These are phyloP conservation scores for Chytridiales sp. DNA, from an alignment of 371 early-diverging fungal genomes.

Conservation along the genomic window DNA sequence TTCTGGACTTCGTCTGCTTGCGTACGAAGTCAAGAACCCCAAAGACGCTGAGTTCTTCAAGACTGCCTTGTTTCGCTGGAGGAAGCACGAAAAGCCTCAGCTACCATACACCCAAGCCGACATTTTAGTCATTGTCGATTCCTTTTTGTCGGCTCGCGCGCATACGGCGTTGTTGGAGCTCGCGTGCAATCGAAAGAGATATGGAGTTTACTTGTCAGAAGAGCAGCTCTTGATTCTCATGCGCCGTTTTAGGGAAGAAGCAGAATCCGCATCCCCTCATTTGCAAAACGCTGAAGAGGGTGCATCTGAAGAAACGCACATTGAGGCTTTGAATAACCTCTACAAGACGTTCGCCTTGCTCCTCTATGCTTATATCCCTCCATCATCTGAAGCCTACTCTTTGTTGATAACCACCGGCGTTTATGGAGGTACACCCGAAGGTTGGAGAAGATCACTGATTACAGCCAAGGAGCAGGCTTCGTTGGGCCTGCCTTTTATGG, in stretches of 20 bases:
- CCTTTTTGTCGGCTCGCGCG: conserved; percentile 9
- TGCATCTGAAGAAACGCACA: neutral
- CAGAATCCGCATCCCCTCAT: neutral
- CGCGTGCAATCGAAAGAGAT: conserved; percentile 30
- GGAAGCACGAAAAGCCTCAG: neutral
- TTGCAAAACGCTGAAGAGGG: neutral
- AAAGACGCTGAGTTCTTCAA: conserved; percentile 20
- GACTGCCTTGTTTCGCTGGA: conserved; percentile 28
- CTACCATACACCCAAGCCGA: conserved; percentile 14
- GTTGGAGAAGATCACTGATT: conserved; percentile 31
- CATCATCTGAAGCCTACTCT: conserved; percentile 23
- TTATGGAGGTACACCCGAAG: conserved; percentile 31
- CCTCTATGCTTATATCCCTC: conserved; percentile 32
- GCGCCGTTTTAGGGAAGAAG: conserved; percentile 13
- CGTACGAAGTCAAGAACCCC: conserved; percentile 11
- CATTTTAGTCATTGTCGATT: conserved; percentile 8
- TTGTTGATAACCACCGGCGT: conserved; percentile 35
- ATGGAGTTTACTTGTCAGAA: conserved; percentile 18
- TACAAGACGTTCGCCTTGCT: conserved; percentile 44
- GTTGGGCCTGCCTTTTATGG: conserved; percentile 13
- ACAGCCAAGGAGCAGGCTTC: conserved; percentile 34
- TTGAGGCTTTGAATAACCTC: conserved; percentile 29
- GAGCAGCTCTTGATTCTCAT: conserved; percentile 17
- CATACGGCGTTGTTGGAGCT: conserved; percentile 20
- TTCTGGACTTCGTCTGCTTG: conserved; percentile 17